Evolutionary conservation across 177 flowering plant species (phyloP).

Genomic region (Vitis hybrid): DNA sequence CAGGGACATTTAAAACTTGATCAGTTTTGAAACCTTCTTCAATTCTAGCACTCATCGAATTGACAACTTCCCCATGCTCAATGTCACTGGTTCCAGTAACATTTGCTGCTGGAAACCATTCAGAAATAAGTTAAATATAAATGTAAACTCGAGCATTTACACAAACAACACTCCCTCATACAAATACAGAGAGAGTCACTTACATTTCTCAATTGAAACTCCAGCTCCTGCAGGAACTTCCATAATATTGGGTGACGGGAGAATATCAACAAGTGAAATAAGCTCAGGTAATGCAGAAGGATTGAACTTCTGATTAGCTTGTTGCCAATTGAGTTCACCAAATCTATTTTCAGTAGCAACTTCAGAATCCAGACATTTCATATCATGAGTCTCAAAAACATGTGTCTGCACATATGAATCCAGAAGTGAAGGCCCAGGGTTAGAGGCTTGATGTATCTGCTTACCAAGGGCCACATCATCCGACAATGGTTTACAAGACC

Average conservation of each 20-base stretch:
- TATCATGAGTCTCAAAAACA: slow-evolving; percentile 16
- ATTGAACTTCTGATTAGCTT: slow-evolving; percentile 23
- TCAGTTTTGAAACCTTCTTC: slow-evolving; percentile 13
- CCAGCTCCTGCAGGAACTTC: slow-evolving; percentile 17
- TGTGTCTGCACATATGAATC: slow-evolving; percentile 25
- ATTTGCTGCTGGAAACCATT: slow-evolving; percentile 30
- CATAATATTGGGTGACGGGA: slow-evolving; percentile 12
- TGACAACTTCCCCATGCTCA: slow-evolving; percentile 21
- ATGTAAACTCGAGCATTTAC: background rate
- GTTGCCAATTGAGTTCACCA: slow-evolving; percentile 47
- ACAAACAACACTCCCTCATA: background rate
- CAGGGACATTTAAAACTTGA: slow-evolving; percentile 9
- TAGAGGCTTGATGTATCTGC: slow-evolving; percentile 13
- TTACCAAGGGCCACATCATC: slow-evolving; percentile 17
- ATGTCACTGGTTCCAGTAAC: slow-evolving; percentile 16
- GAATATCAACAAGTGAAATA: slow-evolving; percentile 27
- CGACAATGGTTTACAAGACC: slow-evolving; percentile 6
- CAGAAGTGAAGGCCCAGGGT: slow-evolving; percentile 21
- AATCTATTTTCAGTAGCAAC: slow-evolving; percentile 24
- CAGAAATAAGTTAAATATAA: background rate
- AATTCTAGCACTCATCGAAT: slow-evolving; percentile 9
- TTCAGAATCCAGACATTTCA: slow-evolving; percentile 23
- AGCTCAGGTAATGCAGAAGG: slow-evolving; percentile 29
- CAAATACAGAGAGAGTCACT: slow-evolving; percentile 12
- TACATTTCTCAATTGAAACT: slow-evolving; percentile 30